These are phyloP conservation scores for Parmales sp. DNA, from an alignment of 108 stramenopile species.

Conservation along the genomic window DNA sequence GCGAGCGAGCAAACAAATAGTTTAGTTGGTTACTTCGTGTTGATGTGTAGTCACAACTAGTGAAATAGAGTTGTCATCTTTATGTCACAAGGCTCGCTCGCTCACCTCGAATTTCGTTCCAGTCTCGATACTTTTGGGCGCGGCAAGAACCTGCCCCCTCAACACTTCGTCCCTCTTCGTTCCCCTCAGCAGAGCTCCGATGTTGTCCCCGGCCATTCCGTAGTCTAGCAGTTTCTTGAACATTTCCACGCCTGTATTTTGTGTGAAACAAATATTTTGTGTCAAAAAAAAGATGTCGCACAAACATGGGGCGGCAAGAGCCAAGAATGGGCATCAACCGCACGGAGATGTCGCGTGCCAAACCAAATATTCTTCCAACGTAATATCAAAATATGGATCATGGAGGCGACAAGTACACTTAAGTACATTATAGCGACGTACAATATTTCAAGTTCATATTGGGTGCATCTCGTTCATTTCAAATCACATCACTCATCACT, in stretches of 20 bases:
- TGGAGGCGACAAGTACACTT: not conserved
- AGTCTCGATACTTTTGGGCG: slow-evolving; percentile 67
- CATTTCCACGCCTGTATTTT: slow-evolving; percentile 87
- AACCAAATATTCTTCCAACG: slow-evolving; percentile 4
- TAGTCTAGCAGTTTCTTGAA: slow-evolving; percentile 93
- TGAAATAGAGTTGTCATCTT: too few species aligned
- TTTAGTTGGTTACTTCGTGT: too few species aligned
- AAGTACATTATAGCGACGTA: not conserved
- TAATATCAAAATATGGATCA: not conserved
- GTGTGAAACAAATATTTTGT: slow-evolving; percentile 15
- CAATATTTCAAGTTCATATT: slow-evolving; percentile 1
- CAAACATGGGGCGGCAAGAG: not conserved
- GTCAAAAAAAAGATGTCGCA: not conserved
- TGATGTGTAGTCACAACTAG: too few species aligned
- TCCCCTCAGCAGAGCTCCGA: slow-evolving; percentile 89
- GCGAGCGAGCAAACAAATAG: too few species aligned
- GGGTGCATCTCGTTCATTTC: not conserved
- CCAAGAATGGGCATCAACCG: not conserved
- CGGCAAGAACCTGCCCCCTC: slow-evolving; percentile 89
- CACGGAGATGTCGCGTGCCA: slow-evolving; percentile 6
- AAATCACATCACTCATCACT: not conserved
- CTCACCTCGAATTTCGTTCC: slow-evolving; percentile 85
- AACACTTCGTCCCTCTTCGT: slow-evolving; percentile 91
- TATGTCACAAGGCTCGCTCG: too few species aligned
- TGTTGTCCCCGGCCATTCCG: slow-evolving; percentile 97